phyloP scores from a whole-genome alignment of 768 basidiomycete genomes.

The Melanogaster broomeanus region DNA sequence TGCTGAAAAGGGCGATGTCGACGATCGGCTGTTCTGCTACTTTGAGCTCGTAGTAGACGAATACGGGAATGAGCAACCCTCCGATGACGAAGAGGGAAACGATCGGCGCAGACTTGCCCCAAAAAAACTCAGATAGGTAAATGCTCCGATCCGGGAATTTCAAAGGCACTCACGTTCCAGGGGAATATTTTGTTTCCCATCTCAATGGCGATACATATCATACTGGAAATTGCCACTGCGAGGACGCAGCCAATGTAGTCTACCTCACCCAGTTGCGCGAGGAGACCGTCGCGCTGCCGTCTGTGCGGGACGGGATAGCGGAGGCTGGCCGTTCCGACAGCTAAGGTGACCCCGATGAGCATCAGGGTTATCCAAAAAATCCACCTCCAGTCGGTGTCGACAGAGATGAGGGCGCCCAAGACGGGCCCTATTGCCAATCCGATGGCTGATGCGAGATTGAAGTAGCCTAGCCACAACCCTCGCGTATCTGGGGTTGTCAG shows the following conservation, averaged over 20 bases:
- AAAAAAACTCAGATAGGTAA: not conserved
- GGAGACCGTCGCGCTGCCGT: conserved; percentile 31
- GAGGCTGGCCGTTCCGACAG: conserved; percentile 26
- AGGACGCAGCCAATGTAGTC: conserved; percentile 34
- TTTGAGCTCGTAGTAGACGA: conserved; percentile 36
- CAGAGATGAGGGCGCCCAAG: conserved; percentile 46
- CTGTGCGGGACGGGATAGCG: conserved; percentile 35
- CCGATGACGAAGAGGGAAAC: conserved; percentile 30
- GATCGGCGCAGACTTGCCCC: conserved; percentile 29
- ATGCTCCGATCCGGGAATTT: not conserved
- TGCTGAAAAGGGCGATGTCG: conserved; percentile 33
- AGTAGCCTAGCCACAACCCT: conserved; percentile 37
- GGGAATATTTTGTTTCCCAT: conserved; percentile 40
- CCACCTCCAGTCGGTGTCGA: conserved; percentile 47
- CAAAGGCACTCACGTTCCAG: conserved; percentile 30
- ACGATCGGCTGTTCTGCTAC: conserved; percentile 35
- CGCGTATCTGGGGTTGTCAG: conserved; percentile 38
- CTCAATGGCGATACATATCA: conserved; percentile 37
- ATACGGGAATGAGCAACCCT: conserved; percentile 33
- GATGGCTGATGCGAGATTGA: conserved; percentile 39
- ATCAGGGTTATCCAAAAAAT: conserved; percentile 44
- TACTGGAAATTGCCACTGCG: conserved; percentile 35
- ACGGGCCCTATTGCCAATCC: conserved; percentile 49
- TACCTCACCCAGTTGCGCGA: conserved; percentile 35
- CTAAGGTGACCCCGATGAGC: conserved; percentile 33